Percentiles rank a stretch among this genome's conserved stretches.
Evolutionary conservation across 1,139 yeast genomes (phyloP).

Genomic region (Yamadazyma diddensiae): DNA sequence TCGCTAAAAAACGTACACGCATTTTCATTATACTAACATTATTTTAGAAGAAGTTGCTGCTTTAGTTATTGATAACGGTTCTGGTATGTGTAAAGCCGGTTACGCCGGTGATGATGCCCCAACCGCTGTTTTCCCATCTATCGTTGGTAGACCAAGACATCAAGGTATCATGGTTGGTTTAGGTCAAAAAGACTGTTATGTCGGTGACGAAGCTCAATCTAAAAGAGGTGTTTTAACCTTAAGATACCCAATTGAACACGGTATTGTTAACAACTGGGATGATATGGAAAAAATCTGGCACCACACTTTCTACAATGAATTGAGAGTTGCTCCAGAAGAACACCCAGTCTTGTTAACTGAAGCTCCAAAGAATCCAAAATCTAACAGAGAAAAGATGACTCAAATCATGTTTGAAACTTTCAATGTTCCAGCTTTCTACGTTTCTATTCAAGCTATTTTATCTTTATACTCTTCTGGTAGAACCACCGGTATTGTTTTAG

Average conservation of each 20-base stretch:
- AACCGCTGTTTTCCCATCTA: conserved; percentile 99
- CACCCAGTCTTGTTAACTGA: conserved; percentile 98
- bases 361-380: conserved; percentile 99
- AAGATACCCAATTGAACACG: conserved; percentile 99
- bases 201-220: conserved; percentile 99
- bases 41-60: conserved; percentile 51
- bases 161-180: conserved; percentile 99
- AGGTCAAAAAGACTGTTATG: conserved; percentile 99
- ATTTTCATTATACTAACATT: conserved; percentile 19
- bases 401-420: conserved; percentile 98
- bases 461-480: conserved; percentile 99
- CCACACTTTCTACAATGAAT: conserved; percentile 95
- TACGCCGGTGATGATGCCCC: conserved; percentile 99
- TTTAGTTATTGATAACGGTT: conserved; percentile 98
- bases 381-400: conserved; percentile 99
- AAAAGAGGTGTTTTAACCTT: conserved; percentile 99
- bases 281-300: conserved; percentile 99
- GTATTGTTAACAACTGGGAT: conserved; percentile 99
- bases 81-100: conserved; percentile 99
- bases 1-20: neutral
- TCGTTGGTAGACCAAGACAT: conserved; percentile 99
- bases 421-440: conserved; percentile 99
- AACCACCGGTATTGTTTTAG: conserved; percentile 99
- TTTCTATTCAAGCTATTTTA: conserved; percentile 96
- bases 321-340: conserved; percentile 98